Evolutionary conservation across 2,329 filamentous ascomycete species (phyloP), one percentile per base, ranked within the genome.

Genomic region (Nectriaceae sp.): DNA sequence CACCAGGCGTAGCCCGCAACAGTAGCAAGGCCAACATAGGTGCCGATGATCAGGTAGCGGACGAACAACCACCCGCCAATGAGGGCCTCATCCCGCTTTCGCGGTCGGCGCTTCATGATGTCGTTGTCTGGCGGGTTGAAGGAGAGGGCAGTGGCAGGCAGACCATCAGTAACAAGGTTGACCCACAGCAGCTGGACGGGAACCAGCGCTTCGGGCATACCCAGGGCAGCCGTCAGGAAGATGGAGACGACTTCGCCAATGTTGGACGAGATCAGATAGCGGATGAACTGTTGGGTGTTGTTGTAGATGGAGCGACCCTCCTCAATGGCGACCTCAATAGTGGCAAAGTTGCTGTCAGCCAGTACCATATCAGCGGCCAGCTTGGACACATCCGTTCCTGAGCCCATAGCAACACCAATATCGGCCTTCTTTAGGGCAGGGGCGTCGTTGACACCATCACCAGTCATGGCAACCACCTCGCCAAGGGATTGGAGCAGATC

Each of bases 211-310:
- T 99, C 95, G 18, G 94, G 94, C 90, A 99, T 96, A 57, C 95
- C 95, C 51, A 95, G 78, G 13, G 94, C 94, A 21, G 94, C 94
- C 11, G 94, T 99, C 62, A 99, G 74, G 81, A 99, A 99, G 72
- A 99, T 99, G 10, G 94, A 97, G 29, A 99, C 94, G 29, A 99
- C 94, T 71, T 99, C 94, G 63, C 94, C 95, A 59, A 99, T 99
- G 76, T 99, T 99, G 56, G 93, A 97, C 8, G 93, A 97, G 70
- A 99, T 99, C 53, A 99, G 82, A 70, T 99, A 99, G 42, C 95
- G 90, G 73, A 99, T 99, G 73, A 99, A 99, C 70, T 99, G 94
- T 69, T 99, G 94, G 5, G 94, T 99, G 79, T 99, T 99, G 85
- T 94, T 97, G 82, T 97, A 99, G 74, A 99, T 99, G 55, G 92